Conservation (phyloP, 2,329 filamentous ascomycete species). For the Venturia asperata region DNA sequence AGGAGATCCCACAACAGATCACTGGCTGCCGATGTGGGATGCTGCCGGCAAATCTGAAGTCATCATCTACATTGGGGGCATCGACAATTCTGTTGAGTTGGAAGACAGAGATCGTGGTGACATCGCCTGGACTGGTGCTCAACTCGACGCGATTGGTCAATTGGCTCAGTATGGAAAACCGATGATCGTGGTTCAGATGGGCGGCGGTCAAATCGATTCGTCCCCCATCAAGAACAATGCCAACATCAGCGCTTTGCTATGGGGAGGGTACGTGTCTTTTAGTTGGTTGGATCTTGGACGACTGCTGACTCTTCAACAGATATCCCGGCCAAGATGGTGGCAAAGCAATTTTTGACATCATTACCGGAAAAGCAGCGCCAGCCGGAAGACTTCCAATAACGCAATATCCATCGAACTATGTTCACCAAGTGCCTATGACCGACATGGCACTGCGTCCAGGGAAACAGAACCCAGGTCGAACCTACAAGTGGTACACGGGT, state of each 20-base stretch:
- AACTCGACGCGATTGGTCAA: slow-evolving; percentile 44
- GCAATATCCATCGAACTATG: slow-evolving; percentile 49
- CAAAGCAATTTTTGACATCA: slow-evolving; percentile 46
- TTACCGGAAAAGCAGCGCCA: slow-evolving; percentile 45
- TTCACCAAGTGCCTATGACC: slow-evolving; percentile 45
- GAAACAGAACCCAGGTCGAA: slow-evolving; percentile 44
- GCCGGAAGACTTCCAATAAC: slow-evolving; percentile 51
- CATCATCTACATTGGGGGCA: slow-evolving; percentile 50
- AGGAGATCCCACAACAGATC: slow-evolving; percentile 29
- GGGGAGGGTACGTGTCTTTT: slow-evolving; percentile 44
- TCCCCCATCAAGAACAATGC: slow-evolving; percentile 41
- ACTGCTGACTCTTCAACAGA: neutral
- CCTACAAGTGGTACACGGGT: slow-evolving; percentile 52
- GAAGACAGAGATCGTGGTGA: slow-evolving; percentile 47
- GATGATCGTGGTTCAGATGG: slow-evolving; percentile 47
- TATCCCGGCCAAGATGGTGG: slow-evolving; percentile 53
- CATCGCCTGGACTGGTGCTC: slow-evolving; percentile 47
- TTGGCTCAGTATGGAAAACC: slow-evolving; percentile 44
- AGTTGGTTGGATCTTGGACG: neutral
- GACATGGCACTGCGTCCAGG: slow-evolving; percentile 50
- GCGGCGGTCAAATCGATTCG: slow-evolving; percentile 47
- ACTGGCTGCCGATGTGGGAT: slow-evolving; percentile 27
- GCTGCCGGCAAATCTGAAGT: slow-evolving; percentile 42
- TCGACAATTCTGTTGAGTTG: slow-evolving; percentile 46
- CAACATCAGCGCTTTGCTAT: slow-evolving; percentile 47